Evolutionary conservation across 2,329 filamentous ascomycete genomes (phyloP), one percentile per base, ranked within the genome.

Genomic region (Epichloe scottii): DNA sequence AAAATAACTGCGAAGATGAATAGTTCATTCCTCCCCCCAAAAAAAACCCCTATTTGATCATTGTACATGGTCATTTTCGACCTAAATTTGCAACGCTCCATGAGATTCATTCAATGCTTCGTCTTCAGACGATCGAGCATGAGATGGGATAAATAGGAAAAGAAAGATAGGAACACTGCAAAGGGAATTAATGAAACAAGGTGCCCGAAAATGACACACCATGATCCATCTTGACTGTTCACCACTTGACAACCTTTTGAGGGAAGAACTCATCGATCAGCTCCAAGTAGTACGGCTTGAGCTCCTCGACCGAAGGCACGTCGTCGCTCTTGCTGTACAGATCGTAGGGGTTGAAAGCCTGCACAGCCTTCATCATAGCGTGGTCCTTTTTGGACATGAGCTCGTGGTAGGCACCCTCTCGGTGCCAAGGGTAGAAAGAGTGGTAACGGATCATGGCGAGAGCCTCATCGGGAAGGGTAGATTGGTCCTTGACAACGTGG

Each of bases 371-470:
- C 59, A 94, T 71, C 83, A 94, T 89, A 60, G 77, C 76, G 66
- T 84, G 71, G 60, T 95, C 89, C 63, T 89, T 84, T 54, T 85
- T 81, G 65, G 84, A 78, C 89, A 95, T 95, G 66, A 95, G 78
- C 68, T 88, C 81, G 54, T 69, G 68, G 70, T 95, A 95, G 6
- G 87, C 89, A 50, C 84, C 84, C 66, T 85, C 83, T 54, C 76
- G 80, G 70, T 95, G 89, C 89, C 89, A 95, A 15, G 89, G 84
- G 69, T 95, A 95, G 71, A 95, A 95, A 5, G 83, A 88, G 71
- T 95, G 89, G 70, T 94, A 95, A 51, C 89, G 76, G 65, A 95
- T 93, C 87, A 95, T 95, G 54, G 89, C 89, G 11, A 95, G 76
- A 0, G 85, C 86, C 75, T 95, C 89, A 45, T 78, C 75, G 0